Base-by-base conservation (phyloP, 78 protist genomes). In the Dictyostelium brefeldianum region DNA sequence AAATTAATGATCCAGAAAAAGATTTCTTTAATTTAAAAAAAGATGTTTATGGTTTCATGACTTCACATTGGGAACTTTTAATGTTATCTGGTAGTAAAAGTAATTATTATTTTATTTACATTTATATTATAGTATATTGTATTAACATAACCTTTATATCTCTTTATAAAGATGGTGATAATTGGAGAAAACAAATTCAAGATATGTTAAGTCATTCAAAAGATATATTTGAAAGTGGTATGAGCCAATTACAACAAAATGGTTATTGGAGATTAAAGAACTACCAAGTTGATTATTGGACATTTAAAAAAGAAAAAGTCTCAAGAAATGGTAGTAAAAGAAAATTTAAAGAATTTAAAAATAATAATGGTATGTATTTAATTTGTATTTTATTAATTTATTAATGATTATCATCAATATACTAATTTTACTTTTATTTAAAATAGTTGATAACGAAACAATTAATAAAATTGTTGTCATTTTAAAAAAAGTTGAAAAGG, bases 151-250 rank as follows among this genome's bases (percentile, higher is more conserved):
- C n/a, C n/a, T n/a, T n/a, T n/a, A n/a, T n/a, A n/a, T n/a, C n/a
- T n/a, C n/a, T n/a, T n/a, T n/a, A n/a, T n/a, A n/a, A n/a, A n/a
- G 89, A 67, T 25, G 62, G 83, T 15, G 92, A 85, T 50, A 85
- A 85, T 50, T 85, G 92, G 92, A 77, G 75, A 20, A 85, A 85
- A 62, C 92, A 85, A 75, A 85, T 85, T 22, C 92, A 85, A 62
- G 92, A 85, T 75, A 85, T 85, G 92, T 46, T 85, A 17, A 85
- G 92, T 20, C 92, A 85, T 29, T 75, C 83, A 27, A 85, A 85
- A 48, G 83, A 75, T 14, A 27, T 75, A 1, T 85, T 85, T 48
- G 83, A 85, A 62, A 57, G 78, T 75, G 92, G 92, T 22, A 85
- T 85, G 92, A 74, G 67, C 2, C 22, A 46, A 9, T 62, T 85